Percentiles rank a stretch among this genome's conserved stretches.
These are phyloP conservation scores for Persicaria tinctoria DNA, from an alignment of 148 eudicot species.

Conservation along the genomic window DNA sequence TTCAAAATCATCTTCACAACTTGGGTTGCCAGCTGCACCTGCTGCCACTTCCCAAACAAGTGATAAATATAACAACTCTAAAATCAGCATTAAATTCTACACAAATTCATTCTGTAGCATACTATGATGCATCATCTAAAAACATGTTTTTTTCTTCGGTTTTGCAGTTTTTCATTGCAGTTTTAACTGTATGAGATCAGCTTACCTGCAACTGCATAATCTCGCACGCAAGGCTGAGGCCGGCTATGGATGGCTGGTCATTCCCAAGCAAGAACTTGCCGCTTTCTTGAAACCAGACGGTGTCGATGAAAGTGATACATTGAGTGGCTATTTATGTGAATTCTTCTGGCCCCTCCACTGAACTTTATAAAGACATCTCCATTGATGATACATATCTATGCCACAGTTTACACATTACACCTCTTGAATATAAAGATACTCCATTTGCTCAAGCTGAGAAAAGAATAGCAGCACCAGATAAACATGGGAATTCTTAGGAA, in stretches of 20 bases:
- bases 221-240: slow-evolving; percentile 26
- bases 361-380: no score
- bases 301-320: slow-evolving; percentile 7
- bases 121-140: no score
- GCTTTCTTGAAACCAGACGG: slow-evolving; percentile 20
- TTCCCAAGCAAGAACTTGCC: slow-evolving; percentile 24
- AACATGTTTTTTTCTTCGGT: background rate
- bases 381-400: no score
- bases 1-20: slow-evolving; percentile 97
- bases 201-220: slow-evolving; percentile 28
- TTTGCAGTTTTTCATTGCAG: no score
- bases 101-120: no score
- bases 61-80: no score
- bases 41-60: slow-evolving; percentile 87
- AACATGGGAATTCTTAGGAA: background rate
- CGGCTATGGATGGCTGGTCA: slow-evolving; percentile 31
- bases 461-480: background rate
- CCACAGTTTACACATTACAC: background rate
- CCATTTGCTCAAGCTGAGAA: background rate
- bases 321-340: no score
- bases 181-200: no score
- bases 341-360: no score
- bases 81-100: no score
- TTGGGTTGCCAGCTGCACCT: slow-evolving; percentile 85
- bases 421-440: background rate